Percentiles rank a stretch among this genome's conserved stretches.
phyloP scores from a whole-genome alignment of 2,329 filamentous ascomycete genomes.

The Botrytis aclada region DNA sequence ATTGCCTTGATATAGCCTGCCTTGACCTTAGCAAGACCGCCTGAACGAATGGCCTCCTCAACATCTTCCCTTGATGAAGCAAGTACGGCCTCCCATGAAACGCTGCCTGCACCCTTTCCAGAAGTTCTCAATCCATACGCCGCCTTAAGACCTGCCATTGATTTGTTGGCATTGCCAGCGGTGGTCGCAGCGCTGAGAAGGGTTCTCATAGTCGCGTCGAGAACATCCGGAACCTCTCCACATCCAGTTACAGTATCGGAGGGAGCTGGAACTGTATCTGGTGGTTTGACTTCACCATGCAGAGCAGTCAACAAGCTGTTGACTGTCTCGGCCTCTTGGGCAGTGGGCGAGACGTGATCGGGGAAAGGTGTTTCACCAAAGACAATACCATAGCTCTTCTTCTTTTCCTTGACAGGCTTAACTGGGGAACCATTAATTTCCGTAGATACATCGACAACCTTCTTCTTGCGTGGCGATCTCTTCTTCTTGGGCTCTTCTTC shows the following conservation, averaged over 20 bases:
- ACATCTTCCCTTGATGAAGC: constrained; percentile 57
- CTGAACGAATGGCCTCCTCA: constrained; percentile 65
- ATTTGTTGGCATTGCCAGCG: constrained; percentile 55
- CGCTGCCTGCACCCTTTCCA: constrained; percentile 66
- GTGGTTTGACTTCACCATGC: constrained; percentile 64
- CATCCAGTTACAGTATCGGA: constrained; percentile 69
- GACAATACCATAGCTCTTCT: constrained; percentile 51
- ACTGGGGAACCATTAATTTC: constrained; percentile 1
- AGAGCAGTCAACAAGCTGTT: constrained; percentile 59
- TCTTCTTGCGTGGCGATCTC: constrained; percentile 18
- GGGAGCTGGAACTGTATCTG: constrained; percentile 65
- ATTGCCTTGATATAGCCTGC: constrained; percentile 70
- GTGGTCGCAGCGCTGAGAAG: constrained; percentile 52
- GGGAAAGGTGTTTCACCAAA: constrained; percentile 65
- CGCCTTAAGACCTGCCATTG: constrained; percentile 62
- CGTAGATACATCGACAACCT: constrained; percentile 17
- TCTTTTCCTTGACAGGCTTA: constrained; percentile 30
- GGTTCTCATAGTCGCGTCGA: constrained; percentile 54
- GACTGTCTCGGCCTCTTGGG: constrained; percentile 67
- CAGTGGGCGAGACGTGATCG: constrained; percentile 60
- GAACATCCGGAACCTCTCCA: constrained; percentile 53
- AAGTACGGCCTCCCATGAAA: constrained; percentile 72
- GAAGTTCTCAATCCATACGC: constrained; percentile 61
- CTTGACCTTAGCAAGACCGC: constrained; percentile 70
- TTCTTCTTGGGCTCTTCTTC: constrained; percentile 20